Evolutionary conservation across 106 monocot species (phyloP).

Genomic region (Dendrobium catenatum): DNA sequence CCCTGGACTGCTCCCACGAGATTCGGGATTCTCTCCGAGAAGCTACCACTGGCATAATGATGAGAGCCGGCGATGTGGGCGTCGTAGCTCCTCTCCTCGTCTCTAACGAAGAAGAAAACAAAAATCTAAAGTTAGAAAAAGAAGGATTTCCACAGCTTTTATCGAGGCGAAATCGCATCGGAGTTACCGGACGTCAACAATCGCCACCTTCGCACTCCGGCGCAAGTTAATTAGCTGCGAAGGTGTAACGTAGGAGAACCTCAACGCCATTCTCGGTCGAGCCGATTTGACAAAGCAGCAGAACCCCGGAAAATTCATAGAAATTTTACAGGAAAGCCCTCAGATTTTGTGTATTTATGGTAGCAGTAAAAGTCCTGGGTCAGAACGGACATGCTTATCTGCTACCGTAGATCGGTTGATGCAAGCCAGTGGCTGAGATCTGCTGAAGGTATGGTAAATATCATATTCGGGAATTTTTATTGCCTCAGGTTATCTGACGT

Average conservation of each 20-base stretch:
- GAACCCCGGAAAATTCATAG: too few species aligned
- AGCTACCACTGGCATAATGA: constrained; percentile 70
- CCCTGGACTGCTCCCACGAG: constrained; percentile 51
- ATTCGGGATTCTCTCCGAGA: constrained; percentile 51
- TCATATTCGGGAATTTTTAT: too few species aligned
- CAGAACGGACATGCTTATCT: too few species aligned
- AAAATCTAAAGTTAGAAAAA: neutral
- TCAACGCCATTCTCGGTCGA: constrained; percentile 34
- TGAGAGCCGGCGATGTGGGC: constrained; percentile 83
- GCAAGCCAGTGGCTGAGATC: too few species aligned
- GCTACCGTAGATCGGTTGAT: too few species aligned
- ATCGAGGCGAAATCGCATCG: neutral
- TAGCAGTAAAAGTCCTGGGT: too few species aligned
- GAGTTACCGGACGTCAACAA: constrained; percentile 84
- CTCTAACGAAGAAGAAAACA: constrained; percentile 31
- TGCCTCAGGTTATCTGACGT: too few species aligned
- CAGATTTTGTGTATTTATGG: too few species aligned
- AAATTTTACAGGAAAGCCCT: too few species aligned
- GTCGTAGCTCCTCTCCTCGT: constrained; percentile 92
- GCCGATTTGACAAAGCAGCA: neutral
- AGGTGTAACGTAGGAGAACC: constrained; percentile 56
- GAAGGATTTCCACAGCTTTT: neutral
- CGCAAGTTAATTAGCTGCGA: constrained; percentile 47
- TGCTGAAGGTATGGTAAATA: too few species aligned
- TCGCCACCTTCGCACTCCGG: constrained; percentile 44